Evolutionary conservation across 75 land plant genomes (phyloP).

Genomic region (Larix kaempferi): DNA sequence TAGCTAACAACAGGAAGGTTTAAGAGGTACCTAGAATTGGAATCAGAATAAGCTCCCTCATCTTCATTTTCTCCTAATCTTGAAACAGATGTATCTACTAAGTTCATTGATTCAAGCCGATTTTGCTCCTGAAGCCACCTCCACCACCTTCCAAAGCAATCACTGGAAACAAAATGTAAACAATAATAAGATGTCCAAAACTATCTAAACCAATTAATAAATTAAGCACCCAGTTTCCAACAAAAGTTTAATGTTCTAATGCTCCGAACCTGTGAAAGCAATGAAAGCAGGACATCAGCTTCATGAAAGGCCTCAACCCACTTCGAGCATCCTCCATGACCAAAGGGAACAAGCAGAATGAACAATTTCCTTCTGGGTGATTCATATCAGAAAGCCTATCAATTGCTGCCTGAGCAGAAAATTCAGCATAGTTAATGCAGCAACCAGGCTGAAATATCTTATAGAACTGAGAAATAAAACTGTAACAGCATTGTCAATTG

Average conservation of each 20-base stretch:
- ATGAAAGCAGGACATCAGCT: constrained; percentile 90
- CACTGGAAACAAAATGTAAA: constrained; percentile 33
- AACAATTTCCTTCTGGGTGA: constrained; percentile 85
- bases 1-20: background rate
- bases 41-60: background rate
- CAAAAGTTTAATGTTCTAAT: background rate
- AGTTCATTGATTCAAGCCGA: constrained; percentile 1
- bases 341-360: constrained; percentile 72
- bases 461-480: too few species aligned
- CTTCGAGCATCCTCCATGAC: constrained; percentile 23
- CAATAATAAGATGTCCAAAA: background rate
- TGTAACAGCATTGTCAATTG: too few species aligned
- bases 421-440: background rate
- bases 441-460: too few species aligned
- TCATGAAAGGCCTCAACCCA: constrained; percentile 56
- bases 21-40: background rate
- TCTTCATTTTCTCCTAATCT: constrained; percentile 1
- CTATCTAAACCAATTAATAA: background rate
- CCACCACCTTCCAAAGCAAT: constrained; percentile 86
- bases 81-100: constrained; percentile 11
- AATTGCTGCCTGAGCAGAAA: constrained; percentile 65
- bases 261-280: constrained; percentile 73
- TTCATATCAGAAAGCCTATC: constrained; percentile 70
- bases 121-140: constrained; percentile 49
- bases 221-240: background rate